phyloP scores from a whole-genome alignment of 352 stramenopile species.

The Plasmopara muralis region DNA sequence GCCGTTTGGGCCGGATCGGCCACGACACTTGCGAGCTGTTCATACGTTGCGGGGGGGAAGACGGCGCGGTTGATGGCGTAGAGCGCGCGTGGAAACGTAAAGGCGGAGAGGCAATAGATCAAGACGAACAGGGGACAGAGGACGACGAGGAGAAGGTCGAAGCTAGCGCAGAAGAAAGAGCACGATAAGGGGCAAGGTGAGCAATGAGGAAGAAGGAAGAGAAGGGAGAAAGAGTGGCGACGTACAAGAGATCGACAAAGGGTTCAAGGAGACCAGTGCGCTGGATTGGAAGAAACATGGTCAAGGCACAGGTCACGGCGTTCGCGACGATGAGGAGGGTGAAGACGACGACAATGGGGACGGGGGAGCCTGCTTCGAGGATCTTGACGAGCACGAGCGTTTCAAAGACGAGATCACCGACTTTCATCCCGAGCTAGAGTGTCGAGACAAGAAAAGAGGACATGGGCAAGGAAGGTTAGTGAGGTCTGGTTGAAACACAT shows the following conservation, averaged over 20 bases:
- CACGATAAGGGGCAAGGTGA: not conserved
- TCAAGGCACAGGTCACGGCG: constrained; percentile 5
- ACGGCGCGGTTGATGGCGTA: constrained; percentile 29
- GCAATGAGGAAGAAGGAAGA: too few species aligned
- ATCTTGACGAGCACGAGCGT: constrained; percentile 19
- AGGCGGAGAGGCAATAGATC: constrained; percentile 24
- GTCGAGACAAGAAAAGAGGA: not conserved
- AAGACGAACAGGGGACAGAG: constrained; percentile 30
- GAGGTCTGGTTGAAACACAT: too few species aligned
- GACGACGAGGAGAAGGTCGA: constrained; percentile 30
- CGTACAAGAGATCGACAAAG: constrained; percentile 9
- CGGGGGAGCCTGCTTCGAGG: constrained; percentile 15
- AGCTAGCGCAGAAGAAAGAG: too few species aligned
- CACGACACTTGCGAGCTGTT: constrained; percentile 23
- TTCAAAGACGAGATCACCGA: constrained; percentile 20
- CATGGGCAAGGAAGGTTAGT: not conserved
- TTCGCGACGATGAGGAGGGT: constrained; percentile 17
- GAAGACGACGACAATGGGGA: constrained; percentile 16
- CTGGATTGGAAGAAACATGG: constrained; percentile 17
- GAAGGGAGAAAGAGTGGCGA: not conserved
- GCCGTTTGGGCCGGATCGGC: constrained; percentile 21
- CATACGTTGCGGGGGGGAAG: constrained; percentile 25
- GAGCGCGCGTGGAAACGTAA: constrained; percentile 26
- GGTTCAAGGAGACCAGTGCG: constrained; percentile 10
- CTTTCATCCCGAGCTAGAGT: constrained; percentile 22